Evolutionary conservation across 768 basidiomycete genomes (phyloP), one percentile per base, ranked within the genome.

Genomic region (Tulasnella sp.): DNA sequence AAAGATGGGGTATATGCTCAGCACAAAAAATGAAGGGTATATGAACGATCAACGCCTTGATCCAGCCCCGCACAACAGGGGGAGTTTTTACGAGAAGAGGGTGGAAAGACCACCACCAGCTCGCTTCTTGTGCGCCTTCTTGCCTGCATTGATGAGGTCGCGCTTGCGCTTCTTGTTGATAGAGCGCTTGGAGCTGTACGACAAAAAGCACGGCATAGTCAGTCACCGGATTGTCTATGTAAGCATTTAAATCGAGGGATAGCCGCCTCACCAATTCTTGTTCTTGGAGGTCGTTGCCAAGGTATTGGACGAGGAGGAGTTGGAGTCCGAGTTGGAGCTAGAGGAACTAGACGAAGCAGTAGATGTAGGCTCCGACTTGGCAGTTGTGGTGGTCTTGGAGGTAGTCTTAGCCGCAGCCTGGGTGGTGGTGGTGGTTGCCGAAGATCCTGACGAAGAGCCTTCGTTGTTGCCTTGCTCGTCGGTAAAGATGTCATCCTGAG

Each of bases 401-500:
- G 58, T 64, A n/a, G 58, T n/a, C 29, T 64, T 19, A 64, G 58
- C 31, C 25, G 58, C 31, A 64, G 58, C 2, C 11, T 64, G 25
- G 58, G n/a, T 25, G 14, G 58, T 64, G 31, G 58, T 64, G 29
- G 58, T 64, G 4, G 58, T 64, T 25, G 42, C 17, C 9, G 42
- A 42, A 8, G 58, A 31, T 15, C 49, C 49, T 31, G n/a, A 12
- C 29, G 58, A 64, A 64, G 58, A 25, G 31, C 58, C 58, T 31
- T 64, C 58, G 31, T 31, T 25, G 58, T 70, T 69, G 67, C 72
- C 76, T 19, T 75, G 39, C 25, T 31, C 75, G 31, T 67, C 36
- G n/a, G 84, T 82, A 81, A 93, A 92, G 77, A 93, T 92, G 81
- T 93, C 91, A 73, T 87, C 81, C 81, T 94, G 93, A 0, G 91